These are phyloP conservation scores for Pseudomassariella vexata DNA, from an alignment of 2,329 filamentous ascomycete genomes.

Conservation along the genomic window DNA sequence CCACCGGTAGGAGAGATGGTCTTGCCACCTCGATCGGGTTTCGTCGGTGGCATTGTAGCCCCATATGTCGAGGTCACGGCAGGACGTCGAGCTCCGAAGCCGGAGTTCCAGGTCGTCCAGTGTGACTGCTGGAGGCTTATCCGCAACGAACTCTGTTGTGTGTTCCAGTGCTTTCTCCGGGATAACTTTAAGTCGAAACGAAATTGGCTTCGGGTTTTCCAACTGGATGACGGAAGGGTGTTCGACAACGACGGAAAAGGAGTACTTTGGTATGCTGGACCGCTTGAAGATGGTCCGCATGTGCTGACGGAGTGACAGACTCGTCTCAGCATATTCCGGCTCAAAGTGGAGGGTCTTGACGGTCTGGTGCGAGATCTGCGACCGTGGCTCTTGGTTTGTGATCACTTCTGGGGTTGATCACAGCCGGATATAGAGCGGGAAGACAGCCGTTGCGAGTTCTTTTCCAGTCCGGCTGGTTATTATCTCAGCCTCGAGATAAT, in stretches of 20 bases:
- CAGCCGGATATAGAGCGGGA: conserved; percentile 17
- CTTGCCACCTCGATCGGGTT: no score
- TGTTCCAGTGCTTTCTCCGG: conserved; percentile 7
- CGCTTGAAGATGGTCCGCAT: conserved; percentile 24
- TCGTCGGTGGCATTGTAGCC: neutral
- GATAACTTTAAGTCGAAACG: conserved; percentile 12
- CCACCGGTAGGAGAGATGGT: no score
- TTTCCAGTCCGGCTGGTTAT: conserved; percentile 1
- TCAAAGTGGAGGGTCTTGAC: conserved; percentile 20
- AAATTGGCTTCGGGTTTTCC: conserved; percentile 15
- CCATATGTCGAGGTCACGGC: conserved; percentile 1
- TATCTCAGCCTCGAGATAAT: conserved; percentile 25
- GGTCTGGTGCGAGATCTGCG: neutral
- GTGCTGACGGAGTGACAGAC: conserved; percentile 25
- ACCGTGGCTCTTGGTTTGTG: conserved; percentile 9
- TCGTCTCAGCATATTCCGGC: conserved; percentile 18
- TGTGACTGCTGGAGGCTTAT: conserved; percentile 8
- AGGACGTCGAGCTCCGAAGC: conserved; percentile 1
- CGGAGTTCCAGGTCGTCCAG: conserved; percentile 12
- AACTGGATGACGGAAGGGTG: conserved; percentile 24
- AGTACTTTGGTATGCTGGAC: conserved; percentile 25
- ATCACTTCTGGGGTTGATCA: conserved; percentile 10
- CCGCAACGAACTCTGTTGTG: conserved; percentile 11
- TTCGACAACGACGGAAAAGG: conserved; percentile 18
- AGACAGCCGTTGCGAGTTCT: conserved; percentile 8